A percentile compares a stretch with the other conserved stretches of the same genome.
Conservation (phyloP, 2,329 filamentous ascomycete species). For the Thielaviopsis euricoi region DNA sequence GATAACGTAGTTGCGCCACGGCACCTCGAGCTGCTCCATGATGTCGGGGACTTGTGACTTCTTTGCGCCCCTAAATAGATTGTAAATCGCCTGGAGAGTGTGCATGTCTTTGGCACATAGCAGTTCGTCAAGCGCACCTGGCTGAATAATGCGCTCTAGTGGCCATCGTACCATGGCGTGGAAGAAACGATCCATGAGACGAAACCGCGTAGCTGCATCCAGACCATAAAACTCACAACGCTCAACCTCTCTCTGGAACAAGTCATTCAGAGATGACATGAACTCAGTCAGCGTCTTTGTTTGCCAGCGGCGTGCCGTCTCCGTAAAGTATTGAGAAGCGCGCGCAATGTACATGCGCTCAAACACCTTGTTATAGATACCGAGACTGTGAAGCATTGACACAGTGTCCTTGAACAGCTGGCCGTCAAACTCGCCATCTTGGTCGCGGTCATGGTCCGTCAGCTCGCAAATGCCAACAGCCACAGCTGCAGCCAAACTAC, state of each 20-base stretch:
- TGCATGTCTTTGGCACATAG: conserved; percentile 52
- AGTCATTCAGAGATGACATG: conserved; percentile 48
- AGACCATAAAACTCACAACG: conserved; percentile 70
- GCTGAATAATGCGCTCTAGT: conserved; percentile 47
- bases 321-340: conserved; percentile 50
- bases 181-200: conserved; percentile 59
- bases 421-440: conserved; percentile 39
- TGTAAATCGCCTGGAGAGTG: conserved; percentile 62
- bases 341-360: conserved; percentile 56
- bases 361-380: conserved; percentile 63
- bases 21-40: conserved; percentile 49
- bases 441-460: conserved; percentile 53
- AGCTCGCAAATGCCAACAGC: conserved; percentile 51
- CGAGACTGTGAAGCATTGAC: conserved; percentile 70
- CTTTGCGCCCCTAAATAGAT: conserved; percentile 39
- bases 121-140: conserved; percentile 52
- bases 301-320: conserved; percentile 53
- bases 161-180: conserved; percentile 53
- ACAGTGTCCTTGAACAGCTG: conserved; percentile 58
- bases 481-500: conserved; percentile 16
- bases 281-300: conserved; percentile 54
- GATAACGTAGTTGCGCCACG: conserved; percentile 69
- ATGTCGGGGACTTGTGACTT: conserved; percentile 39
- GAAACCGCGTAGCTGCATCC: conserved; percentile 65
- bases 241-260: conserved; percentile 56